These are phyloP conservation scores for Exophiala calicioides DNA, from an alignment of 2,329 filamentous ascomycete genomes.

Conservation along the genomic window DNA sequence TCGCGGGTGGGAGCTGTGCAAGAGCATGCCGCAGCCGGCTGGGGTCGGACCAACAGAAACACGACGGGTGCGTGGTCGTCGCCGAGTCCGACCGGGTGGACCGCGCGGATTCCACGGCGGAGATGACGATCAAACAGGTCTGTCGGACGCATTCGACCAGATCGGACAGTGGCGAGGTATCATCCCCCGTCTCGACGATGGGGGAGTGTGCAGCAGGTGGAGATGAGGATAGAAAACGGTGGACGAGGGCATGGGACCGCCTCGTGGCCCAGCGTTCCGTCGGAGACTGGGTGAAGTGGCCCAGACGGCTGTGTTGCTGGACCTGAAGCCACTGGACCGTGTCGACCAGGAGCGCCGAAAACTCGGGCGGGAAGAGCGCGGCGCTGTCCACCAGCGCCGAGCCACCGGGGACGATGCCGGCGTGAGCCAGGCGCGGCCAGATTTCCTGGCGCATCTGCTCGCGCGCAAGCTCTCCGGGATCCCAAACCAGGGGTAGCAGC, in stretches of 20 bases:
- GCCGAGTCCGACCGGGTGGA: neutral
- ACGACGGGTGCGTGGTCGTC: slow-evolving; percentile 1
- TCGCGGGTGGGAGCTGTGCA: neutral
- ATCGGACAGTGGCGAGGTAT: slow-evolving; percentile 7
- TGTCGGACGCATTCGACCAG: slow-evolving; percentile 19
- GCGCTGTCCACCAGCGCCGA: slow-evolving; percentile 10
- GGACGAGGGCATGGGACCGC: slow-evolving; percentile 12
- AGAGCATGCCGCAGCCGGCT: slow-evolving; percentile 8
- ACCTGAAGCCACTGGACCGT: slow-evolving; percentile 22
- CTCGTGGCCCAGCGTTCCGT: slow-evolving; percentile 13
- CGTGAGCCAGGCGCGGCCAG: slow-evolving; percentile 7
- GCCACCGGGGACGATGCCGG: slow-evolving; percentile 14
- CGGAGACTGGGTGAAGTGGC: slow-evolving; percentile 6
- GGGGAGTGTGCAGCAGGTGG: neutral
- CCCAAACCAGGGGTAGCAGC: slow-evolving; percentile 17
- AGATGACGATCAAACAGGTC: slow-evolving; percentile 13
- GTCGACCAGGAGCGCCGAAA: slow-evolving; percentile 10
- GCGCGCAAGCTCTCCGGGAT: slow-evolving; percentile 9
- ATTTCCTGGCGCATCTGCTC: slow-evolving; percentile 12
- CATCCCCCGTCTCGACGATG: neutral
- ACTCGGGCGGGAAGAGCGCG: neutral
- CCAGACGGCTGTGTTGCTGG: slow-evolving; percentile 12
- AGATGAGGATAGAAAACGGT: slow-evolving; percentile 16
- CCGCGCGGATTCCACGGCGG: slow-evolving; percentile 4
- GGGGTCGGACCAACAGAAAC: slow-evolving; percentile 8